phyloP scores from a whole-genome alignment of 1,139 yeast genomes.

The Magnusiomyces tetraspermus region DNA sequence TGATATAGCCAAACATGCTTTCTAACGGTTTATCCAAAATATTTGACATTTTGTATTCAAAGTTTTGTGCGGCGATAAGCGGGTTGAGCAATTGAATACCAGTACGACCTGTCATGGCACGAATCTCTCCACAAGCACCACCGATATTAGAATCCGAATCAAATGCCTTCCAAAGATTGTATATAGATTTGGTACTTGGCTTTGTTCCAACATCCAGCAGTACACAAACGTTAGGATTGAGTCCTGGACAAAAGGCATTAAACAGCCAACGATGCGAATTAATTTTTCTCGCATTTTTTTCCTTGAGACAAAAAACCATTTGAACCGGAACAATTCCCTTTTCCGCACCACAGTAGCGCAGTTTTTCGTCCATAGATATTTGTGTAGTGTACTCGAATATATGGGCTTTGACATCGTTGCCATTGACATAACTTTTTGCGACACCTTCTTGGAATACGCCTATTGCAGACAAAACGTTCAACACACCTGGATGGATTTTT shows the following conservation, averaged over 20 bases:
- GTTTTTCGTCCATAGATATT: constrained; percentile 71
- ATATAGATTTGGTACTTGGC: constrained; percentile 77
- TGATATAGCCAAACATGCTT: constrained; percentile 83
- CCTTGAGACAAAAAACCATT: constrained; percentile 79
- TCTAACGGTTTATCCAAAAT: constrained; percentile 92
- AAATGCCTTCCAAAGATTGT: constrained; percentile 93
- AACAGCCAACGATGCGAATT: constrained; percentile 96
- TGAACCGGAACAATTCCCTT: constrained; percentile 89
- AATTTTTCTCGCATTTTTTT: constrained; percentile 80
- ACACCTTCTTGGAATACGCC: constrained; percentile 96
- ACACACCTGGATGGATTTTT: constrained; percentile 69
- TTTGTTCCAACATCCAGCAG: constrained; percentile 91
- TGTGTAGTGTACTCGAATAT: constrained; percentile 90
- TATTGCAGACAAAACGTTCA: constrained; percentile 80
- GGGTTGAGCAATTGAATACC: constrained; percentile 79
- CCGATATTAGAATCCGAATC: constrained; percentile 94
- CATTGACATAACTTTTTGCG: constrained; percentile 87
- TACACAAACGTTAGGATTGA: constrained; percentile 79
- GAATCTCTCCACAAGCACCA: constrained; percentile 97
- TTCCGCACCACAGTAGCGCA: constrained; percentile 71
- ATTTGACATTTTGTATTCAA: constrained; percentile 93
- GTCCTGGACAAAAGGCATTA: constrained; percentile 78
- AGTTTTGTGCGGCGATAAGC: constrained; percentile 89
- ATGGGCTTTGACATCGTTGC: constrained; percentile 84
- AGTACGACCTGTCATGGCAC: constrained; percentile 83